Base-by-base conservation (phyloP, 2,329 filamentous ascomycete species). In the Ceratocystis harringtonii region DNA sequence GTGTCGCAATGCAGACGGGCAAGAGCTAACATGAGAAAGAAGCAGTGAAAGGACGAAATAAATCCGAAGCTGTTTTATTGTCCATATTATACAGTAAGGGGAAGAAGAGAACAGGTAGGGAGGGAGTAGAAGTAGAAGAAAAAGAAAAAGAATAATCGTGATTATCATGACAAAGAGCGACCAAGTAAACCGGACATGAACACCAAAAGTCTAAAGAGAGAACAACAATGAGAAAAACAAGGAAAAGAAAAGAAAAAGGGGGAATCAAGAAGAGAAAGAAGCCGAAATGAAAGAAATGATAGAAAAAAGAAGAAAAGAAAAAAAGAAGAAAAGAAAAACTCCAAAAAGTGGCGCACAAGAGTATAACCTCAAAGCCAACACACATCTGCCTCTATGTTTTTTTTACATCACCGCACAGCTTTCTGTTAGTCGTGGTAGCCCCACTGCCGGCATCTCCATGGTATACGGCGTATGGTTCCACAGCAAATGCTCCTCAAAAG, bases 401-500 rank as follows among this genome's bases (percentile, higher is more conserved):
- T 64, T 6, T 72, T 73, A 81, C 79, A 81, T 81, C 57, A 81
- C 69, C 57, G 66, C 69, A 69, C 81, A 84, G 43, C 71, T 79
- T 28, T 73, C 72, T 48, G 72, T 70, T 55, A 70, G 68, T 41
- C 72, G 69, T 1, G 74, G 72, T 44, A 75, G 61, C 41, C 70
- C 70, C 6, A 77, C 76, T 64, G 76, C 71, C 44, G 74, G 76
- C 73, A 66, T 43, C 44, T 66, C 65, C 10, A 67, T 36, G 1
- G 58, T 41, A 61, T 67, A 67, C 17, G 48, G 58, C 5, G 76
- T 77, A 68, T 84, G 82, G 68, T 78, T 75, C 82, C 82, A 84
- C 69, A 80, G 79, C 32, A 85, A 74, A 69, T 85, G 82, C 67
- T 79, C 78, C 71, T 79, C 78, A 45, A 84, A 78, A 17, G 75